These are phyloP conservation scores for Acer yangbiense DNA, from an alignment of 345 rosid genomes.

Conservation along the genomic window DNA sequence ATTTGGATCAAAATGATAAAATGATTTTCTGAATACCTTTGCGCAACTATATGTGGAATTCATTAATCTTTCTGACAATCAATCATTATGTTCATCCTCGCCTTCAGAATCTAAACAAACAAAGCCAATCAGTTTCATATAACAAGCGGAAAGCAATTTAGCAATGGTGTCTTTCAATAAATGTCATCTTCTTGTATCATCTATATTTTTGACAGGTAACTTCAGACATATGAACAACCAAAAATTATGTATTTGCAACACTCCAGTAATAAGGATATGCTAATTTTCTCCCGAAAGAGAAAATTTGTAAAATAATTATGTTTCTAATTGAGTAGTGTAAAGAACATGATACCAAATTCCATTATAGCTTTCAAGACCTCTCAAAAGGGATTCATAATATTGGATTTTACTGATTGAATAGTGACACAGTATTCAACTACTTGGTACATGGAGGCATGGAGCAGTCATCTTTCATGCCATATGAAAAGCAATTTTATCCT, in stretches of 20 bases:
- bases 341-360: neutral
- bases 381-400: neutral
- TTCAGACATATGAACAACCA: neutral
- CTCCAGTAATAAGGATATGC: neutral
- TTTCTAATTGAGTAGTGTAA: neutral
- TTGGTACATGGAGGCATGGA: neutral
- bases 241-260: neutral
- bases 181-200: neutral
- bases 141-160: neutral
- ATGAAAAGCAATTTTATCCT: neutral
- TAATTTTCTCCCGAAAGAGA: neutral
- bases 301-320: neutral
- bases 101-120: constrained; percentile 49
- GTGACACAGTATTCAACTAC: neutral
- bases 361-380: neutral
- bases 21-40: constrained; percentile 12
- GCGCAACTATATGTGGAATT: neutral
- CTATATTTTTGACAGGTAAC: neutral
- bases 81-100: constrained; percentile 42
- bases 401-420: neutral
- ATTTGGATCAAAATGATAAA: neutral
- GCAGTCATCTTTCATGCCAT: neutral
- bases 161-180: neutral
- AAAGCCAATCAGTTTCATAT: neutral
- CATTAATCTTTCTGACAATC: constrained; percentile 14